phyloP scores from a whole-genome alignment of 2,329 filamentous ascomycete genomes.

The Penicillium concentricum region DNA sequence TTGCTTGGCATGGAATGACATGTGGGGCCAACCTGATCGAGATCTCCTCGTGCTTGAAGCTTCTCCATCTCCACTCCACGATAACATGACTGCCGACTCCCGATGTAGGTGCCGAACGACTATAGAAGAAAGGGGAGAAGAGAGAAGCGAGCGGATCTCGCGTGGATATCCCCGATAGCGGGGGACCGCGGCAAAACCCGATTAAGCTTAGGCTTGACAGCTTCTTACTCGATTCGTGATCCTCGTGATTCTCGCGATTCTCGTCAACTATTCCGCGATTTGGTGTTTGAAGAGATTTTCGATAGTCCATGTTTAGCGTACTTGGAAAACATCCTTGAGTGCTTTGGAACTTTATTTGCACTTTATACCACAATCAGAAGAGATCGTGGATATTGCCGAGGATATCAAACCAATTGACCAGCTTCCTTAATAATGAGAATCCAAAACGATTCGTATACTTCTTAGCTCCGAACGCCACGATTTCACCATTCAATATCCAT shows the following conservation, averaged over 20 bases:
- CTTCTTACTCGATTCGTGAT: neutral
- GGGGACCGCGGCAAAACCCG: constrained; percentile 11
- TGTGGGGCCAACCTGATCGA: constrained; percentile 15
- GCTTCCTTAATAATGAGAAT: neutral
- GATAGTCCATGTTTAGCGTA: too few relatives aligned
- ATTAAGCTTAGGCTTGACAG: neutral
- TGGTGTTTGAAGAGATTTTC: too few relatives aligned
- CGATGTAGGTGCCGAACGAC: neutral
- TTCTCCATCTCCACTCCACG: constrained; percentile 10
- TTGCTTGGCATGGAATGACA: constrained; percentile 1
- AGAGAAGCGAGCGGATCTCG: constrained; percentile 15
- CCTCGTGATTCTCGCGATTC: neutral
- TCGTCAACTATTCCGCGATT: neutral
- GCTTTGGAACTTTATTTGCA: too few relatives aligned
- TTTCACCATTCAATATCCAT: neutral
- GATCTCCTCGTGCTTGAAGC: constrained; percentile 7
- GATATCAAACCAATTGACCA: neutral
- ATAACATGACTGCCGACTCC: constrained; percentile 9
- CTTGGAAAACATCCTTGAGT: too few relatives aligned
- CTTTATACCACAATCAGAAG: too few relatives aligned
- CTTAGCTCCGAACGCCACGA: neutral
- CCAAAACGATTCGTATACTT: neutral
- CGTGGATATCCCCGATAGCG: constrained; percentile 14
- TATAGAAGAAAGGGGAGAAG: constrained; percentile 3
- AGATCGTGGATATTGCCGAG: too few relatives aligned